Conservation (phyloP, 208 protist species). For the Leishmania tropica region DNA sequence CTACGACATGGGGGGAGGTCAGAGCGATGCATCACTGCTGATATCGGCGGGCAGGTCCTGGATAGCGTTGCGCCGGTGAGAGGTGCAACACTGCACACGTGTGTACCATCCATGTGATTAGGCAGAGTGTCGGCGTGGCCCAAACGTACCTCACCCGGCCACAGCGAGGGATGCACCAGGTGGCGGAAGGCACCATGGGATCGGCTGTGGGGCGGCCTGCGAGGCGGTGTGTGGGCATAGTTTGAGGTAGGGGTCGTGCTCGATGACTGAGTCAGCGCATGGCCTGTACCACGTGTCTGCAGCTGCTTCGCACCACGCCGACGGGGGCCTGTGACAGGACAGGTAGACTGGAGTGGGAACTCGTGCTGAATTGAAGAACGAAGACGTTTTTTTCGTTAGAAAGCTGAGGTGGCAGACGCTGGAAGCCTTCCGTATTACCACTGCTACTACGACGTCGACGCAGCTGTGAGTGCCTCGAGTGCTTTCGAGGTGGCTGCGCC, state of each 20-base stretch:
- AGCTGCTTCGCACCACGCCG: background rate
- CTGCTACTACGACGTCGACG: background rate
- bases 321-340: background rate
- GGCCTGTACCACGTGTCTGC: background rate
- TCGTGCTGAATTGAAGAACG: background rate
- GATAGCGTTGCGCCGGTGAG: too few species aligned
- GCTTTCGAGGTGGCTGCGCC: background rate
- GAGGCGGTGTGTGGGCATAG: background rate
- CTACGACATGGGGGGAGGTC: background rate
- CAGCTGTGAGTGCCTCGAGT: background rate
- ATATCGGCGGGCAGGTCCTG: too few species aligned
- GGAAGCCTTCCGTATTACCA: background rate
- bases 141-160: background rate
- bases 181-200: too few species aligned
- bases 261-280: background rate
- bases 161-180: background rate
- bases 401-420: background rate
- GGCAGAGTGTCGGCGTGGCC: too few species aligned
- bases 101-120: too few species aligned
- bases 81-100: too few species aligned
- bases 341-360: background rate
- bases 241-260: background rate
- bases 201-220: background rate
- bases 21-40: background rate
- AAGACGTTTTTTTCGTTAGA: background rate